Base-by-base conservation (phyloP, 495 filamentous ascomycete species). In the Parachaetomium inaequale region DNA sequence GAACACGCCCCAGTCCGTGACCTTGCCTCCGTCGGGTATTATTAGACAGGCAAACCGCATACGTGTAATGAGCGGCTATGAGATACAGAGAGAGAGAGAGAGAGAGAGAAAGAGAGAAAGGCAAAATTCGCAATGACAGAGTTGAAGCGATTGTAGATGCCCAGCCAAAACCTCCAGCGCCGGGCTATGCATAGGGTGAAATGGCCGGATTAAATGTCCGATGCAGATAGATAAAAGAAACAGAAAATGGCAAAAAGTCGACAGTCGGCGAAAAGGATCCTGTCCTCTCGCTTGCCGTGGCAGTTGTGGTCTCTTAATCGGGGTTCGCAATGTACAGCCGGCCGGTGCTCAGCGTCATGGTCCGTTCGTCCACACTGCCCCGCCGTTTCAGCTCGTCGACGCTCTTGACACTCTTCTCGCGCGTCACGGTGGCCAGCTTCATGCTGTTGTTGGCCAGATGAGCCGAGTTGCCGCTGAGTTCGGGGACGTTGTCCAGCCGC, bases 251-350 rank as follows among this genome's bases (percentile, higher is more conserved):
- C 15, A 6, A 7, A 23, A 5, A 10, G 42, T 40, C 11, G 19
- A 28, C 19, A 11, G 6, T 17, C 34, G 8, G 38, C 17, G 25
- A 14, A 32, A 17, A 19, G 43, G 17, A 62, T 51, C 52, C 60
- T 50, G 60, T 50, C 52, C 45, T 42, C 36, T 8, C 40, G 5
- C 23, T 11, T 32, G 31, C 14, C 19, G 6, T 50, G 5, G 5
- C 12, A 7, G 1, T 26, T 17, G 15, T 5, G 36, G 14, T 26
- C 23, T 54, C 66, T 81, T 83, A 79, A 73, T 98, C 94, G 25
- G 94, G 94, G 74, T 98, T 98, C 21, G 95, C 95, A 68, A 98
- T 93, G 66, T 91, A 97, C 58, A 98, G 76, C 57, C 92, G 84
- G 21, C 87, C 90, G 3, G 82, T 71, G 21, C 87, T 89, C 45